These are phyloP conservation scores for Didymella pinodella DNA, from an alignment of 2,329 filamentous ascomycete genomes.

Conservation along the genomic window DNA sequence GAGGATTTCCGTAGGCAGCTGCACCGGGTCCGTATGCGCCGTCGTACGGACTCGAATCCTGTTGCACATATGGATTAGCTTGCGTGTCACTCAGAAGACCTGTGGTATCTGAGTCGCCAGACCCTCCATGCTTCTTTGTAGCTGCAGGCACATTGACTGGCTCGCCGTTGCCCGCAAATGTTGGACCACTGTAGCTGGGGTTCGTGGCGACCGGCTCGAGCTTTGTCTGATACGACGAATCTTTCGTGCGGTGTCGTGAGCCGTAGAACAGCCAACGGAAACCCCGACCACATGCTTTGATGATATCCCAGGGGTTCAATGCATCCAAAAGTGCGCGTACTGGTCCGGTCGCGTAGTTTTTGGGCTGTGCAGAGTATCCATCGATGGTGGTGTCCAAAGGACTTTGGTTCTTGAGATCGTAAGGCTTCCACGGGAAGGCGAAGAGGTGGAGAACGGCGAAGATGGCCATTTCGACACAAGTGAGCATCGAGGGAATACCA, in stretches of 20 bases:
- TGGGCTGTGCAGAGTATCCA: constrained; percentile 19
- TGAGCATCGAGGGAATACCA: constrained; percentile 77
- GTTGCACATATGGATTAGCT: constrained; percentile 34
- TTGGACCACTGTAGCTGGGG: constrained; percentile 32
- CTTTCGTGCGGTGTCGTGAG: constrained; percentile 63
- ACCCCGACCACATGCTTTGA: constrained; percentile 80
- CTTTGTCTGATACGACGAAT: constrained; percentile 51
- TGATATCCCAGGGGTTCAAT: constrained; percentile 81
- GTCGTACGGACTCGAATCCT: constrained; percentile 18
- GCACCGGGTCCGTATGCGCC: constrained; percentile 19
- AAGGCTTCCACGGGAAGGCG: constrained; percentile 81
- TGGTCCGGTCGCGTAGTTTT: constrained; percentile 67
- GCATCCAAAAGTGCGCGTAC: constrained; percentile 73
- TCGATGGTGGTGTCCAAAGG: constrained; percentile 30
- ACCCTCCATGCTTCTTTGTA: constrained; percentile 29
- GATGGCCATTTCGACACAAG: constrained; percentile 85
- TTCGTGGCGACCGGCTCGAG: constrained; percentile 28
- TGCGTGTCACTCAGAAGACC: constrained; percentile 36
- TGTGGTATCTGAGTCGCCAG: constrained; percentile 37
- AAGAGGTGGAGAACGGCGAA: constrained; percentile 82
- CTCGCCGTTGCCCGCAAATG: constrained; percentile 36
- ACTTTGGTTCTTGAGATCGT: constrained; percentile 55
- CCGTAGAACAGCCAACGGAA: constrained; percentile 84
- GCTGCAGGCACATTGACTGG: constrained; percentile 15
- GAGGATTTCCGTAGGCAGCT: constrained; percentile 6